A percentile compares a stretch with the other conserved stretches of the same genome.
phyloP scores from a whole-genome alignment of 2,329 filamentous ascomycete genomes.

The Onygenales sp. region DNA sequence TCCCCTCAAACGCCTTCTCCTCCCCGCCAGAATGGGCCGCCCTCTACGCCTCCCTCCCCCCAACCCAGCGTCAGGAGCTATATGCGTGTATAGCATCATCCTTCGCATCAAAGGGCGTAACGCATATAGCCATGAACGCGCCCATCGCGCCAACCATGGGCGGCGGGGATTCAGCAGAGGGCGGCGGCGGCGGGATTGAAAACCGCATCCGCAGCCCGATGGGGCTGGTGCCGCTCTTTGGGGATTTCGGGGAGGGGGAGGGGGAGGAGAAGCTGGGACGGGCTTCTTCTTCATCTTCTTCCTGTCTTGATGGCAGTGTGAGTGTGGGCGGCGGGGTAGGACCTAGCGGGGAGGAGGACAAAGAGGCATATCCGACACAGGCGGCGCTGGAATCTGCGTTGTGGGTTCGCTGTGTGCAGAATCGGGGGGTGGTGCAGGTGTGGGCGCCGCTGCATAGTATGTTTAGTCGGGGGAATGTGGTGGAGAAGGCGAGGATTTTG shows the following conservation, averaged over 20 bases:
- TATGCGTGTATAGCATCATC: conserved; percentile 33
- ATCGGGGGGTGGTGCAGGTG: conserved; percentile 65
- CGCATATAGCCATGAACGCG: conserved; percentile 50
- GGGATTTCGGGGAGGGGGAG: conserved; percentile 57
- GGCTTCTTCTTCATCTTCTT: no score
- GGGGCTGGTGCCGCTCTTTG: conserved; percentile 59
- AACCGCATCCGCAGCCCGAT: conserved; percentile 68
- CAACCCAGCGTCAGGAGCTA: conserved; percentile 24
- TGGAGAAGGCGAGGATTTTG: conserved; percentile 73
- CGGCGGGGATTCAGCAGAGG: conserved; percentile 26
- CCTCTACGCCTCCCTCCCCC: conserved; percentile 20
- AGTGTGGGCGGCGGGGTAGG: not conserved
- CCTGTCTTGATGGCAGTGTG: no score
- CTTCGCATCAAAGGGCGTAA: conserved; percentile 32
- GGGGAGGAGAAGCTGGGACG: conserved; percentile 13
- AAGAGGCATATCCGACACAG: conserved; percentile 21
- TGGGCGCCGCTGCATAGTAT: conserved; percentile 90
- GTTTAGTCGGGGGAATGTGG: conserved; percentile 86
- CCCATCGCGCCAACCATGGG: conserved; percentile 38
- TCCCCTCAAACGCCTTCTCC: conserved; percentile 41
- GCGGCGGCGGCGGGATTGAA: conserved; percentile 29
- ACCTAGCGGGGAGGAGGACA: conserved; percentile 8
- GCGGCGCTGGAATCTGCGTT: conserved; percentile 58
- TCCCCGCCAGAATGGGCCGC: conserved; percentile 18
- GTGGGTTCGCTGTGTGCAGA: conserved; percentile 72